Evolutionary conservation across 2,329 filamentous ascomycete genomes (phyloP), one percentile per base, ranked within the genome.

Genomic region (Alternaria sp.): DNA sequence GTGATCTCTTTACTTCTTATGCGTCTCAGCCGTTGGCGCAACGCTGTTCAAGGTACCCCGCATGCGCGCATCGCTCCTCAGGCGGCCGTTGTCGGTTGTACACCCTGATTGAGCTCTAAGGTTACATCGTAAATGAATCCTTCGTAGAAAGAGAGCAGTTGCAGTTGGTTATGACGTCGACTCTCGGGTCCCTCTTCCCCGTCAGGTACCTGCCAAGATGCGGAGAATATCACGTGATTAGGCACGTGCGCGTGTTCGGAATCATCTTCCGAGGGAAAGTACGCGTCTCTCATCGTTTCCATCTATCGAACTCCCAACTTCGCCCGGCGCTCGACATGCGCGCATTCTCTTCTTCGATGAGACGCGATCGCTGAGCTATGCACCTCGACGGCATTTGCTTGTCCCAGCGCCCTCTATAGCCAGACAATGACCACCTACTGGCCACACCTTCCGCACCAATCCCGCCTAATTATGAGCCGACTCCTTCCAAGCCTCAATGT

Each of bases 171-270:
- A 68, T 71, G 68, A 71, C 70, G 68, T 71, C 28, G 57, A 36
- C n/a, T 15, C 26, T 25, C 6, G 19, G 23, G 19, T 56, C 62
- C 69, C 67, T 61, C 68, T 61, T 69, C 63, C 65, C n/a, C n/a
- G n/a, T n/a, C n/a, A n/a, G n/a, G n/a, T n/a, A n/a, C n/a, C 57
- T 69, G 70, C 67, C 66, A 72, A 72, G 69, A 55, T 50, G 61
- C 52, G 58, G 59, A 53, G 61, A 17, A 2, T 1, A n/a, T 5
- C 36, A 40, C 15, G n/a, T 40, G 36, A 8, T 19, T 1, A n/a
- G 9, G 17, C 49, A 52, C 28, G 49, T 52, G 49, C 28, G 30
- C 21, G 15, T 45, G 11, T 9, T 59, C 47, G 47, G 57, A 25
- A 36, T 17, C 15, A 10, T 21, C 26, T 26, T 45, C 43, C n/a